Conservation (phyloP, 176 grass and related monocot species). For the Aegilops tauschii region DNA sequence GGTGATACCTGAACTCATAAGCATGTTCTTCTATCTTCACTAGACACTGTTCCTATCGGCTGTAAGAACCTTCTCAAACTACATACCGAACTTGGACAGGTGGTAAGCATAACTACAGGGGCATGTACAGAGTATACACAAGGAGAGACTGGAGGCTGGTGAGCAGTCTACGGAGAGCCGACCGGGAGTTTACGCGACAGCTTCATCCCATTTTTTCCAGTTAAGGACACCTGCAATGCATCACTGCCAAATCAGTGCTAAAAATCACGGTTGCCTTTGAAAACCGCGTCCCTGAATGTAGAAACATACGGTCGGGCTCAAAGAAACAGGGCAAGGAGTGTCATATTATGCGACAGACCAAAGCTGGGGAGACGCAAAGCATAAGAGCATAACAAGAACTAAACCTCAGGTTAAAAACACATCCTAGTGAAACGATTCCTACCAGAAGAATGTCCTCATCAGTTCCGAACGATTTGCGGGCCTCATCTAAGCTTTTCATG, state of each 20-base stretch:
- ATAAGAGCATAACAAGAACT: neutral
- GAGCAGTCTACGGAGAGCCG: conserved; percentile 36
- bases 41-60: conserved; percentile 28
- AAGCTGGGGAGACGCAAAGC: neutral
- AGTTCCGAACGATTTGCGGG: conserved; percentile 89
- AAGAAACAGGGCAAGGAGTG: neutral
- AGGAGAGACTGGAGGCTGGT: neutral
- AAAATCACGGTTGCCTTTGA: neutral
- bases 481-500: conserved; percentile 81
- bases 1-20: neutral
- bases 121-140: conserved; percentile 54
- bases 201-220: conserved; percentile 53
- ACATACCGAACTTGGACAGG: conserved; percentile 24
- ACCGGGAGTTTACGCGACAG: conserved; percentile 31
- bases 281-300: neutral
- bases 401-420: neutral
- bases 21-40: conserved; percentile 12
- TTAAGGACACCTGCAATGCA: conserved; percentile 65
- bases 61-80: neutral
- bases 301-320: neutral
- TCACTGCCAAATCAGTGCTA: neutral
- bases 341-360: neutral
- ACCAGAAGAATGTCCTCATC: conserved; percentile 99
- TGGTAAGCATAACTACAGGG: conserved; percentile 32
- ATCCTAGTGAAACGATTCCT: neutral